These are phyloP conservation scores for Zea mays DNA, from an alignment of 176 grass and related monocot species.

Conservation along the genomic window DNA sequence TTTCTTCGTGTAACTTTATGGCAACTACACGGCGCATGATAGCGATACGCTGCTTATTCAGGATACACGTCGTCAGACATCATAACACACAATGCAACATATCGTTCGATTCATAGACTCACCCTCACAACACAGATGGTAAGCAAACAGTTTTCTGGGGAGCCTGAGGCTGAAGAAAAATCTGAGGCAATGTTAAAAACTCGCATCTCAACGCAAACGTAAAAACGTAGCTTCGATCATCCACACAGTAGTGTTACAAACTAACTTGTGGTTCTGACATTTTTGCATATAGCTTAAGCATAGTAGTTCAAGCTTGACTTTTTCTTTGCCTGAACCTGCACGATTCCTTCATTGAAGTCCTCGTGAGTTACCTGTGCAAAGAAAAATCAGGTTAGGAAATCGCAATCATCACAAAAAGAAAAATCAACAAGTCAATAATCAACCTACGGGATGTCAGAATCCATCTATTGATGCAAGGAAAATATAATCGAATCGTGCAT, in stretches of 20 bases:
- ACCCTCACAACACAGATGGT: neutral
- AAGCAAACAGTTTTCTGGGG: neutral
- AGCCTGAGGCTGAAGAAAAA: neutral
- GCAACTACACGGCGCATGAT: no score
- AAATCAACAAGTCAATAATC: neutral
- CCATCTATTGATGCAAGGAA: neutral
- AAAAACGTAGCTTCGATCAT: slow-evolving; percentile 3
- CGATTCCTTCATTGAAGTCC: slow-evolving; percentile 90
- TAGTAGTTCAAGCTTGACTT: slow-evolving; percentile 93
- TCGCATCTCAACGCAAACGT: slow-evolving; percentile 15
- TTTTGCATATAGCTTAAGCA: slow-evolving; percentile 46
- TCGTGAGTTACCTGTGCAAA: slow-evolving; percentile 67
- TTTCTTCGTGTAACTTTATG: no score
- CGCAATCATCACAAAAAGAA: neutral
- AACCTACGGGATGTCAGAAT: neutral
- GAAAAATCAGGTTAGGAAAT: slow-evolving; percentile 1
- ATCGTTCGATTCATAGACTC: neutral
- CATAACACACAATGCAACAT: neutral
- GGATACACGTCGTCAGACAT: no score
- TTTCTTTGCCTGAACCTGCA: slow-evolving; percentile 92
- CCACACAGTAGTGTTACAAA: slow-evolving; percentile 18
- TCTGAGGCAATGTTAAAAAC: neutral
- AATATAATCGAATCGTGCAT: neutral
- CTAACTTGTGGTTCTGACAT: neutral
- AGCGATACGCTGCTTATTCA: no score